phyloP scores from a whole-genome alignment of 2,329 filamentous ascomycete genomes.

The Didymella lethalis region DNA sequence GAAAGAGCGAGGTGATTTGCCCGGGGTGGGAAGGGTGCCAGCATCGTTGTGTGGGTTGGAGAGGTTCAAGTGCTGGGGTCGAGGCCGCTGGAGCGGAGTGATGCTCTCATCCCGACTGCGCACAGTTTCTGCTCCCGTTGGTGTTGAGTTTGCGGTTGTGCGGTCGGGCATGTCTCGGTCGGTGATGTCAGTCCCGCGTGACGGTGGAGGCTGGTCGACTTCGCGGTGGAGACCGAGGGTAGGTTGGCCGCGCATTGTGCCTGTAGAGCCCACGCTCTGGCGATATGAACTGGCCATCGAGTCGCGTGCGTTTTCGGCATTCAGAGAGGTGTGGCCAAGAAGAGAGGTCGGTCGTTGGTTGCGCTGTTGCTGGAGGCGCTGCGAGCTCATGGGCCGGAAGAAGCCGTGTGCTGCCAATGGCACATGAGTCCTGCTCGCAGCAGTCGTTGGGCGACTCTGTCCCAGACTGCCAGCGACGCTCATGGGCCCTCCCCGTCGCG shows the following conservation, averaged over 20 bases:
- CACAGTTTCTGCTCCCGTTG: conserved; percentile 65
- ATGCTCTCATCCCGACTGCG: conserved; percentile 79
- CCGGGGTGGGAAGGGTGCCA: conserved; percentile 64
- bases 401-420: conserved; percentile 90
- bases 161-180: conserved; percentile 75
- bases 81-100: conserved; percentile 72
- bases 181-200: conserved; percentile 81
- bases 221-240: conserved; percentile 48
- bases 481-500: conserved; percentile 58
- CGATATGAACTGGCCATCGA: conserved; percentile 46
- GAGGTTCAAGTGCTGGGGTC: conserved; percentile 66
- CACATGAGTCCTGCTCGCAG: conserved; percentile 84
- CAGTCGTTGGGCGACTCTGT: conserved; percentile 64
- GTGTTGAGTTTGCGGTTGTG: conserved; percentile 76
- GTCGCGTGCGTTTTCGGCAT: conserved; percentile 43
- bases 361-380: conserved; percentile 89
- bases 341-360: conserved; percentile 62
- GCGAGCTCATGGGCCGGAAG: conserved; percentile 95
- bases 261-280: conserved; percentile 50
- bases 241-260: conserved; percentile 40
- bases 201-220: conserved; percentile 62
- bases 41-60: conserved; percentile 65
- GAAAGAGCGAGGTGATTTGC: conserved; percentile 78
- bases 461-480: conserved; percentile 56
- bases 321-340: conserved; percentile 46